These are phyloP conservation scores for Aspergillus clavatus DNA, from an alignment of 2,329 filamentous ascomycete species.

Conservation along the genomic window DNA sequence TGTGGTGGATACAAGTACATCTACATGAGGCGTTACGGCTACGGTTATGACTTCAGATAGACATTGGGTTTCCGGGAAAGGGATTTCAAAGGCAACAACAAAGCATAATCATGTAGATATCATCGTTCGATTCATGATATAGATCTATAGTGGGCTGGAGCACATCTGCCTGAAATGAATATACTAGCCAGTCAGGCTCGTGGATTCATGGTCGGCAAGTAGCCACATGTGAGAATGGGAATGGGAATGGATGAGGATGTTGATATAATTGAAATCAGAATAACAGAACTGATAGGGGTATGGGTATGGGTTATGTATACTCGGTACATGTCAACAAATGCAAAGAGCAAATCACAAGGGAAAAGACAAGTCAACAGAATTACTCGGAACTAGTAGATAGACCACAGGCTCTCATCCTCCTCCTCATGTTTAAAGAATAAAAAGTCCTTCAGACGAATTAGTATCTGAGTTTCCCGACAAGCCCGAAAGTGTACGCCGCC, in stretches of 20 bases:
- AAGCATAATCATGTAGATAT: not conserved
- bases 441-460: slow-evolving; percentile 19
- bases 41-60: no score
- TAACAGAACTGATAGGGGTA: slow-evolving; percentile 4
- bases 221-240: no score
- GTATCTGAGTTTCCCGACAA: slow-evolving; percentile 51
- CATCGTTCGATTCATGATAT: not conserved
- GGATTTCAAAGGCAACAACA: no score
- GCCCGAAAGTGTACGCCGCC: slow-evolving; percentile 51
- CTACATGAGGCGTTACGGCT: no score
- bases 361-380: not conserved
- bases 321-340: not conserved
- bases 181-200: no score
- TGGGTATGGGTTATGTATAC: no score
- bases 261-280: not conserved
- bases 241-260: no score
- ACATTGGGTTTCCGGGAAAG: no score
- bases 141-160: no score
- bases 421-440: not conserved
- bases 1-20: no score
- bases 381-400: not conserved
- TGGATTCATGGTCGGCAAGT: no score
- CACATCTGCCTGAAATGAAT: no score
- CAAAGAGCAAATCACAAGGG: not conserved
- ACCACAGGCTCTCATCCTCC: not conserved